Conservation (phyloP, 1,284 basidiomycete species). For the Agroathelia rolfsii region DNA sequence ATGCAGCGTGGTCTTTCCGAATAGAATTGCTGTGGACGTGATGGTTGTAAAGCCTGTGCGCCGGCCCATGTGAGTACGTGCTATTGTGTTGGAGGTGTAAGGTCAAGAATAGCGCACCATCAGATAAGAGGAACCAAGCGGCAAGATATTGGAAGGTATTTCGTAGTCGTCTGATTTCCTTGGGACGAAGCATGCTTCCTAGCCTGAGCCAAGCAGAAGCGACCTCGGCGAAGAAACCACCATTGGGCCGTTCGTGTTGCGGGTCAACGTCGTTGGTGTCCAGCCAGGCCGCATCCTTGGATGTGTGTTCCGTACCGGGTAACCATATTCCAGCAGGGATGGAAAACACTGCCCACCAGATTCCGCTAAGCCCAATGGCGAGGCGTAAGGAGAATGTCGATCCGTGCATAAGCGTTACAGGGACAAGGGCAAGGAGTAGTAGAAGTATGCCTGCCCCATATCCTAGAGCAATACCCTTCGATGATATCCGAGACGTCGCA, state of each 20-base stretch:
- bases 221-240: slow-evolving; percentile 44
- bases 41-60: slow-evolving; percentile 68
- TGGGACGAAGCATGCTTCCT: slow-evolving; percentile 56
- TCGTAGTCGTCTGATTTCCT: slow-evolving; percentile 60
- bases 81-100: not conserved
- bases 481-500: slow-evolving; percentile 72
- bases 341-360: slow-evolving; percentile 80
- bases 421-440: slow-evolving; percentile 61
- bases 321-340: slow-evolving; percentile 69
- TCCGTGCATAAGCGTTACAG: slow-evolving; percentile 56
- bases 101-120: slow-evolving; percentile 41
- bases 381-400: slow-evolving; percentile 68
- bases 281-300: slow-evolving; percentile 11
- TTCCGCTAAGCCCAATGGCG: slow-evolving; percentile 70
- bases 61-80: not conserved
- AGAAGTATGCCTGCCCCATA: slow-evolving; percentile 70
- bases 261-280: slow-evolving; percentile 10
- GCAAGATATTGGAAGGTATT: slow-evolving; percentile 82
- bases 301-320: slow-evolving; percentile 27
- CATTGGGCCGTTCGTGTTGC: slow-evolving; percentile 18
- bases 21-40: slow-evolving; percentile 74
- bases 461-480: slow-evolving; percentile 75
- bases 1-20: slow-evolving; percentile 71
- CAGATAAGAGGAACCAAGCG: slow-evolving; percentile 87
- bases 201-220: slow-evolving; percentile 56